Percentiles rank a stretch among this genome's conserved stretches.
Evolutionary conservation across 345 rosid species (phyloP).

Genomic region (Rhodamnia argentea): DNA sequence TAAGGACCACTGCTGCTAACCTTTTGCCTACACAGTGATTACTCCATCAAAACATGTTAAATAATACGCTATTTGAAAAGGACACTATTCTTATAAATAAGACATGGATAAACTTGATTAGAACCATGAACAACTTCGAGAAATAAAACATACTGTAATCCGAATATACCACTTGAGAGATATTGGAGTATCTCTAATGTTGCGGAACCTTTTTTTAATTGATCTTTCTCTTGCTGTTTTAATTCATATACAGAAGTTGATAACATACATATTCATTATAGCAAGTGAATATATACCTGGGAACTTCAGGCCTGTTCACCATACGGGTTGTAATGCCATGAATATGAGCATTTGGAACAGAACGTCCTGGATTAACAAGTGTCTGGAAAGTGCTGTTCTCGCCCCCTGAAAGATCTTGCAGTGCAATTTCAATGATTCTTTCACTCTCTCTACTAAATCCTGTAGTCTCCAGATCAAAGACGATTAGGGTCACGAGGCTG

Average conservation of each 20-base stretch:
- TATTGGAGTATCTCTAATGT: not conserved
- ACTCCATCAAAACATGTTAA: not conserved
- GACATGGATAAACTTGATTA: not conserved
- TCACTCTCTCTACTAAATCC: slow-evolving; percentile 46
- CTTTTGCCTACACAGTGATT: not conserved
- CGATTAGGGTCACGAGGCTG: slow-evolving; percentile 43
- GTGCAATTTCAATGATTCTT: slow-evolving; percentile 68
- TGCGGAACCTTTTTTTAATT: not conserved
- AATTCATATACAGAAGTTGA: not conserved
- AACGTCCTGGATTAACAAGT: slow-evolving; percentile 60
- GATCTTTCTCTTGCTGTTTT: not conserved
- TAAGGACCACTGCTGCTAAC: not conserved
- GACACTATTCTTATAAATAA: not conserved
- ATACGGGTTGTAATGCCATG: slow-evolving; percentile 63
- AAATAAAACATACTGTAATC: not conserved
- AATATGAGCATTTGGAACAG: slow-evolving; percentile 30
- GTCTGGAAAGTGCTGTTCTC: slow-evolving; percentile 79
- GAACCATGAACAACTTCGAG: not conserved
- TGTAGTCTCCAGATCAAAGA: slow-evolving; percentile 71
- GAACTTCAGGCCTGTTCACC: slow-evolving; percentile 75
- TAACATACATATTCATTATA: not conserved
- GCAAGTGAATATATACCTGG: slow-evolving; percentile 41
- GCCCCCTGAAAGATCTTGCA: slow-evolving; percentile 80
- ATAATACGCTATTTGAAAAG: not conserved
- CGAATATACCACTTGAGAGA: not conserved